Evolutionary conservation across 306 rosid species (phyloP).

Genomic region (Begonia fuchsioides): DNA sequence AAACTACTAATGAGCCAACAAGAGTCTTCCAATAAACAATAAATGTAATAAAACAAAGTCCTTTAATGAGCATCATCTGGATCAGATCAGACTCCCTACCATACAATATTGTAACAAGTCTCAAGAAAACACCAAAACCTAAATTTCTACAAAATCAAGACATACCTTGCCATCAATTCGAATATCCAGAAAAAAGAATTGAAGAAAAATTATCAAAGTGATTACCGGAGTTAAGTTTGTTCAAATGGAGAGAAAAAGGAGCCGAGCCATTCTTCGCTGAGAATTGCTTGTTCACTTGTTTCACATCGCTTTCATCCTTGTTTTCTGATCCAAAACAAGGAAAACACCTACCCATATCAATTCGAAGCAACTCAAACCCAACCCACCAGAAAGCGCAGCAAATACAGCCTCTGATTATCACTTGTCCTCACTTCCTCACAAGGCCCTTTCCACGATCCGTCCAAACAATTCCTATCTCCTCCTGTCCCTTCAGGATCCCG

Average conservation of each 20-base stretch:
- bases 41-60: neutral
- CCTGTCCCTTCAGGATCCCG: conserved; percentile 17
- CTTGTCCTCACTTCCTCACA: conserved; percentile 16
- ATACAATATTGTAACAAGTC: neutral
- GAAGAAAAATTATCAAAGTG: too few relatives aligned
- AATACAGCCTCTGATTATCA: conserved; percentile 4
- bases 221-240: conserved; percentile 57
- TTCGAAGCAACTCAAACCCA: conserved; percentile 32
- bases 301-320: conserved; percentile 42
- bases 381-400: conserved; percentile 9
- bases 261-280: conserved; percentile 56
- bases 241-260: conserved; percentile 56
- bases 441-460: conserved; percentile 28
- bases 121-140: neutral
- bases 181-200: neutral
- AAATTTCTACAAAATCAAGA: too few relatives aligned
- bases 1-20: too few relatives aligned
- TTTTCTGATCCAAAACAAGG: conserved; percentile 95
- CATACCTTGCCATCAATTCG: too few relatives aligned
- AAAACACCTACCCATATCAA: conserved; percentile 98
- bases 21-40: neutral
- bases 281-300: conserved; percentile 54
- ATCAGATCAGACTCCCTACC: neutral
- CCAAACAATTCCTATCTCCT: conserved; percentile 1
- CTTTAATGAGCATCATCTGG: neutral